Conservation (phyloP, 192 early-diverging fungal genomes). For the Coemansia sp. region DNA sequence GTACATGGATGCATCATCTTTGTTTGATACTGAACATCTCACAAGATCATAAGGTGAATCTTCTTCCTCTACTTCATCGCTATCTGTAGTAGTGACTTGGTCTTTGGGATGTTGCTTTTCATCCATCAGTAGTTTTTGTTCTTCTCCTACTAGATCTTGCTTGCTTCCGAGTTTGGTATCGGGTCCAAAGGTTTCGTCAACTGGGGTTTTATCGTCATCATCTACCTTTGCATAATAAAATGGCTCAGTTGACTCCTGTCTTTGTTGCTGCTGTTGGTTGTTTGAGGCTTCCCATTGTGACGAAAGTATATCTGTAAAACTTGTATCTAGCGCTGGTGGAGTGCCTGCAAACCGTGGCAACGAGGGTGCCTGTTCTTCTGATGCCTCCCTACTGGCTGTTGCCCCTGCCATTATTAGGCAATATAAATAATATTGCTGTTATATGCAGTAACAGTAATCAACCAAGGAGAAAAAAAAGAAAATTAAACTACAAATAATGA, state of each 20-base stretch:
- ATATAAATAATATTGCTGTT: not conserved
- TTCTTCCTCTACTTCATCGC: conserved; percentile 16
- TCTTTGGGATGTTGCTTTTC: conserved; percentile 8
- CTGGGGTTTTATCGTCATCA: conserved; percentile 21
- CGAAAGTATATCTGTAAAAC: conserved; percentile 5
- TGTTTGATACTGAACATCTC: conserved; percentile 62
- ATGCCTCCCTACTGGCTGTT: not conserved
- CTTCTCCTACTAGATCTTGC: conserved; percentile 46
- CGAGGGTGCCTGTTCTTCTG: too few relatives aligned
- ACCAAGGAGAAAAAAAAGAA: not conserved
- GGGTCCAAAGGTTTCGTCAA: not conserved
- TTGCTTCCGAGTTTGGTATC: conserved; percentile 45
- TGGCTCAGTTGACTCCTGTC: conserved; percentile 5
- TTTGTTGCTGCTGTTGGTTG: not conserved
- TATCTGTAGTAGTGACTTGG: not conserved
- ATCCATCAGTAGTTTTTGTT: conserved; percentile 33
- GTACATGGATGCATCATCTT: conserved; percentile 61
- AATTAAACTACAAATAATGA: not conserved
- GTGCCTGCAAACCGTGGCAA: too few relatives aligned
- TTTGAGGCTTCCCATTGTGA: conserved; percentile 8
- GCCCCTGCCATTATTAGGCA: not conserved
- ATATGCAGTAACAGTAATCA: not conserved
- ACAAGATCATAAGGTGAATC: conserved; percentile 63
- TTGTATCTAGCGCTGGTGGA: conserved; percentile 3
- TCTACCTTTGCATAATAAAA: conserved; percentile 17